A percentile compares a stretch with the other conserved stretches of the same genome.
Evolutionary conservation across 331 rosid species (phyloP).

Genomic region (Quercus phellos): DNA sequence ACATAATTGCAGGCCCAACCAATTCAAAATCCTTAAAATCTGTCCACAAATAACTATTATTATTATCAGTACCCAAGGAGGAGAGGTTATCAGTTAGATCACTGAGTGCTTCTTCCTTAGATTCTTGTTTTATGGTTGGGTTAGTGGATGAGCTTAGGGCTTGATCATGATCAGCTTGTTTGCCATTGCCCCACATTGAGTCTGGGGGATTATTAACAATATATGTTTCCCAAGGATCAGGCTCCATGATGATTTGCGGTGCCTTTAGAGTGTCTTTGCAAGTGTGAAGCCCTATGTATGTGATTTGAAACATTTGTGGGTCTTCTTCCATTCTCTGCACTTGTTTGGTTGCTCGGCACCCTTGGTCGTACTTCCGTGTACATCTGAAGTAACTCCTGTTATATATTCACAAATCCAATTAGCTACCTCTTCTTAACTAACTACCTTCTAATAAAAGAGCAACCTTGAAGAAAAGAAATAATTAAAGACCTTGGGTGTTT

Average conservation of each 20-base stretch:
- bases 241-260: slow-evolving; percentile 37
- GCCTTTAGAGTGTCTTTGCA: slow-evolving; percentile 36
- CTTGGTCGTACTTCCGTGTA: slow-evolving; percentile 58
- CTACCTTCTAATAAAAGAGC: neutral
- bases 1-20: slow-evolving; percentile 17
- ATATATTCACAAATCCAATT: neutral
- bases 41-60: slow-evolving; percentile 35
- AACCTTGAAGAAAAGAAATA: neutral
- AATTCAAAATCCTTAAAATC: slow-evolving; percentile 46
- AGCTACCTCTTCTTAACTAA: neutral
- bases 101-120: slow-evolving; percentile 28
- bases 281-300: slow-evolving; percentile 73
- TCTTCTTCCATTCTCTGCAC: slow-evolving; percentile 50
- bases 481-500: slow-evolving; percentile 62
- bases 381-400: slow-evolving; percentile 77
- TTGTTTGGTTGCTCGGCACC: slow-evolving; percentile 62
- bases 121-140: slow-evolving; percentile 28
- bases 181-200: slow-evolving; percentile 8
- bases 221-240: slow-evolving; percentile 20
- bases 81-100: slow-evolving; percentile 24
- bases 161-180: neutral
- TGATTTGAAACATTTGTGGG: slow-evolving; percentile 42
- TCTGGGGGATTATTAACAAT: slow-evolving; percentile 13
- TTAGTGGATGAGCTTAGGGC: neutral
- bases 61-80: slow-evolving; percentile 10